phyloP scores from a whole-genome alignment of 495 filamentous ascomycete species.

The Aspergillus mulundensis region DNA sequence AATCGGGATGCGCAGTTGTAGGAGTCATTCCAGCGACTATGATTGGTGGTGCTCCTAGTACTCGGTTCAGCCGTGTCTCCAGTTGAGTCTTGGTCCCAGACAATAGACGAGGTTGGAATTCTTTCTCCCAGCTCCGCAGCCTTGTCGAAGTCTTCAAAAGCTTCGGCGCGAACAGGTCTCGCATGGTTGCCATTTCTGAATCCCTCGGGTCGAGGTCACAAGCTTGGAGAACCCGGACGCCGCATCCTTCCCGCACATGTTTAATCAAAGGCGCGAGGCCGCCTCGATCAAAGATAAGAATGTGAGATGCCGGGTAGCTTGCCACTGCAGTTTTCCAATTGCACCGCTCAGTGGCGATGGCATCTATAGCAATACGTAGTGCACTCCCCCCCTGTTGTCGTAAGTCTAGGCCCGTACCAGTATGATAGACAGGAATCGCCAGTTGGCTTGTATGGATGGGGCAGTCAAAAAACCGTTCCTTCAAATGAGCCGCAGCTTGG shows the following conservation, averaged over 20 bases:
- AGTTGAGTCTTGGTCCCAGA: conserved; percentile 13
- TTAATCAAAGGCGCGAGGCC: conserved; percentile 16
- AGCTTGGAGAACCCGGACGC: conserved; percentile 16
- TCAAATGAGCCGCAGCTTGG: conserved; percentile 13
- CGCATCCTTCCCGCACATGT: conserved; percentile 14
- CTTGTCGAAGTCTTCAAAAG: conserved; percentile 13
- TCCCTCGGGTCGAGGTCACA: conserved; percentile 18
- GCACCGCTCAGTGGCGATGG: conserved; percentile 22
- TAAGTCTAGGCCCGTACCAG: conserved; percentile 28
- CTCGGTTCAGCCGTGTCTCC: conserved; percentile 32
- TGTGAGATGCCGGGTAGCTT: conserved; percentile 8
- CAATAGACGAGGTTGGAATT: conserved; percentile 23
- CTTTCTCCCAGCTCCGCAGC: conserved; percentile 20
- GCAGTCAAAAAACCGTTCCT: conserved; percentile 15
- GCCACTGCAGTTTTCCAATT: conserved; percentile 17
- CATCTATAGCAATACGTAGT: conserved; percentile 18
- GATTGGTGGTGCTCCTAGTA: conserved; percentile 34
- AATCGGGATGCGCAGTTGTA: conserved; percentile 37
- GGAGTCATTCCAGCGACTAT: conserved; percentile 46
- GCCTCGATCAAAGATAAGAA: conserved; percentile 20
- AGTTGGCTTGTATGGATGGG: conserved; percentile 18
- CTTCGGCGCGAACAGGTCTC: conserved; percentile 16
- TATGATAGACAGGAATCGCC: conserved; percentile 33
- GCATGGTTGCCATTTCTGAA: conserved; percentile 17
- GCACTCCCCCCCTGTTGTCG: conserved; percentile 11